Base-by-base conservation (phyloP, 129 eudicot species). In the Helichrysum umbraculigerum region DNA sequence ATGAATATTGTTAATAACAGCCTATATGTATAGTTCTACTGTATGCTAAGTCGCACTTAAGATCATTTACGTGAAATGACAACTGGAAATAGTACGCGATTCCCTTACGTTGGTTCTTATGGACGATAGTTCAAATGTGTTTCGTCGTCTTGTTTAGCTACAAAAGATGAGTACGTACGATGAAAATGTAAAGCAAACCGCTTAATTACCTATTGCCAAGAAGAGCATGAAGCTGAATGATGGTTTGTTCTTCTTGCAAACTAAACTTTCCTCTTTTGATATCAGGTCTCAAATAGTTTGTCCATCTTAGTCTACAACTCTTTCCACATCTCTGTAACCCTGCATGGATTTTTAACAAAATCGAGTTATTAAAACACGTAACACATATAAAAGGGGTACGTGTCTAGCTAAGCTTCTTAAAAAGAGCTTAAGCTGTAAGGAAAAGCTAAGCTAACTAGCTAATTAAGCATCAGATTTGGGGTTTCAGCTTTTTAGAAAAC, bases 191-290 rank as follows among this genome's bases (percentile, higher is more conserved):
- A 76, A 54, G 58, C 7, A 61, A 58, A 60, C 19, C 19, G 19
- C 29, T 61, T 73, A 25, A 25, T 25, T 25, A 89, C 95, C 95
- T 89, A 73, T 89, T 89, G 80, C 95, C 95, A 75, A 89, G 84
- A 71, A 89, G 95, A 3, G 95, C 95, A 82, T 89, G 95, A 32
- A 89, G 91, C 74, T 86, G 95, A 74, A 89, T 89, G 62, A 89
- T 89, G 76, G 87, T 86, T 71, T 86, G 89, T 76, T 89, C 95
- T 80, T 89, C 95, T 74, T 89, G 89, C 66, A 81, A 57, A 76
- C 83, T 89, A 81, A 89, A 84, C 81, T 86, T 89, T 58, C 95
- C 95, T 75, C 95, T 87, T 86, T 84, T 89, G 33, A 86, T 89
- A 72, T 86, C 91, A 9, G 95, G 95, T 22, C 91, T 79, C 20